phyloP scores from a whole-genome alignment of 257 asterid genomes.

The Solanum pennellii region DNA sequence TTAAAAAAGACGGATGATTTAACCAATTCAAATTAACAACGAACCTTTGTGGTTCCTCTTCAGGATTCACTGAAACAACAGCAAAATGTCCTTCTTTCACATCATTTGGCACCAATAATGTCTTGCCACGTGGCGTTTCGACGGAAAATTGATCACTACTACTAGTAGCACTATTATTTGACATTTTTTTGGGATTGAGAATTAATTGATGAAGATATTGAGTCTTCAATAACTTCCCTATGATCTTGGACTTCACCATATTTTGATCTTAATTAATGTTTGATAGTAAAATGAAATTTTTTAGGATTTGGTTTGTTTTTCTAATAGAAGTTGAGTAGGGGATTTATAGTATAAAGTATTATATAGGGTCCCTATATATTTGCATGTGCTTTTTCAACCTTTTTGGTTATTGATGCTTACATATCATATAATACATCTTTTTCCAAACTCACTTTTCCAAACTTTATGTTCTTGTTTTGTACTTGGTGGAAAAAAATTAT shows the following conservation, averaged over 20 bases:
- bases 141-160: background rate
- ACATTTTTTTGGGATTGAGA: background rate
- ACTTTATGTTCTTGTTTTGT: background rate
- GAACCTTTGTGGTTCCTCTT: slow-evolving; percentile 17
- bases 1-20: slow-evolving; percentile 18
- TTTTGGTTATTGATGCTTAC: background rate
- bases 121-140: background rate
- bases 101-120: slow-evolving; percentile 7
- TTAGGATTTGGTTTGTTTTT: background rate
- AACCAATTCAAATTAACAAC: slow-evolving; percentile 9
- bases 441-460: background rate
- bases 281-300: background rate
- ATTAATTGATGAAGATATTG: background rate
- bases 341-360: background rate
- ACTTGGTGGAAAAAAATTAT: background rate
- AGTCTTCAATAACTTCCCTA: background rate
- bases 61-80: slow-evolving; percentile 4
- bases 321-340: background rate
- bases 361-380: background rate
- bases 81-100: slow-evolving; percentile 35
- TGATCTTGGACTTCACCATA: background rate
- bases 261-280: background rate
- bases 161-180: background rate
- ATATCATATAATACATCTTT: background rate
- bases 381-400: background rate